A percentile compares a stretch with the other conserved stretches of the same genome.
phyloP scores from a whole-genome alignment of 495 filamentous ascomycete species.

The Penicillium verhagenii region DNA sequence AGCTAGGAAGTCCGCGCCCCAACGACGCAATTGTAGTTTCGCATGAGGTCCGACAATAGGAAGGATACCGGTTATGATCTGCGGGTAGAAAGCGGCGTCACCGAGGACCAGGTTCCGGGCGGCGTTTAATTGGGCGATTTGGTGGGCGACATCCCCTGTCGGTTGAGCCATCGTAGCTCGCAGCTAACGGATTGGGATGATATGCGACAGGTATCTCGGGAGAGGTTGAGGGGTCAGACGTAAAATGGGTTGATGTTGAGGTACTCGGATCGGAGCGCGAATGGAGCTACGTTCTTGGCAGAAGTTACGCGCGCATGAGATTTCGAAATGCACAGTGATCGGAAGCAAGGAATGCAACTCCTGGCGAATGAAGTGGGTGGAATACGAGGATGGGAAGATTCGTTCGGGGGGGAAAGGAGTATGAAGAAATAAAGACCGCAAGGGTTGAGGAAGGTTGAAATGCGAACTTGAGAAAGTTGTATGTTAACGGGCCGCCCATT shows the following conservation, averaged over 20 bases:
- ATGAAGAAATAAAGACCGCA: slow-evolving; percentile 13
- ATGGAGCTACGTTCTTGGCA: slow-evolving; percentile 11
- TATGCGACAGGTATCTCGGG: slow-evolving; percentile 1
- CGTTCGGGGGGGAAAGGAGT: background rate
- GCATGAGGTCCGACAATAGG: slow-evolving; percentile 79
- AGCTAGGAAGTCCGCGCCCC: slow-evolving; percentile 94
- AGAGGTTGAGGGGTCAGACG: background rate
- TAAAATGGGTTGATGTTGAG: slow-evolving; percentile 5
- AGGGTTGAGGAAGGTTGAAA: slow-evolving; percentile 23
- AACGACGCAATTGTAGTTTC: slow-evolving; percentile 79
- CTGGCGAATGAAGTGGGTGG: background rate
- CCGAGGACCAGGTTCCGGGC: slow-evolving; percentile 85
- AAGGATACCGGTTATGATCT: slow-evolving; percentile 84
- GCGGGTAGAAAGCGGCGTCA: slow-evolving; percentile 80
- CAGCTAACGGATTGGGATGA: background rate
- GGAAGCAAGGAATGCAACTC: background rate
- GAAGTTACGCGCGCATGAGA: slow-evolving; percentile 12
- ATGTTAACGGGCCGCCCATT: no score
- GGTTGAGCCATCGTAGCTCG: slow-evolving; percentile 43
- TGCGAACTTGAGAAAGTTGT: no score
- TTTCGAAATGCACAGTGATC: background rate
- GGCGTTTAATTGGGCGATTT: slow-evolving; percentile 78
- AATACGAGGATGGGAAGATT: background rate
- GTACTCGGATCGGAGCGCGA: slow-evolving; percentile 8
- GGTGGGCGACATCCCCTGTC: slow-evolving; percentile 60